These are phyloP conservation scores for Bondarzewia mesenterica DNA, from an alignment of 1,284 basidiomycete genomes.

Conservation along the genomic window DNA sequence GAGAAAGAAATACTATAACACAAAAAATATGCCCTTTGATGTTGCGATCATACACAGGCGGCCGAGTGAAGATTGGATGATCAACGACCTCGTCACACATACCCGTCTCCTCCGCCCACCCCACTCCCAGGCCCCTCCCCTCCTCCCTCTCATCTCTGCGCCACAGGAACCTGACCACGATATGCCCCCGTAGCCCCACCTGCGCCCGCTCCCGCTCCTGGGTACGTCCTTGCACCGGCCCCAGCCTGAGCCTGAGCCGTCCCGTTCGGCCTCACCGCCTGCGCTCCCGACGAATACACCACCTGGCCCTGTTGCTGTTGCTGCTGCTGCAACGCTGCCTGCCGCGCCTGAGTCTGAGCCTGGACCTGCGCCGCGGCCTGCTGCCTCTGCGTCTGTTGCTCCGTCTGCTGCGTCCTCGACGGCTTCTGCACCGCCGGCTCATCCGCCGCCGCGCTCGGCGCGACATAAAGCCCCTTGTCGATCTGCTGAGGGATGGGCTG, in stretches of 20 bases:
- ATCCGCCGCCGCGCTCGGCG: constrained; percentile 45
- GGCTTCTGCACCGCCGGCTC: constrained; percentile 33
- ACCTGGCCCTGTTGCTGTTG: constrained; percentile 11
- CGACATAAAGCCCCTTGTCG: constrained; percentile 90
- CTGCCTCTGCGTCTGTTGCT: constrained; percentile 20
- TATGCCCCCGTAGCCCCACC: constrained; percentile 72
- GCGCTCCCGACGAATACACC: constrained; percentile 23
- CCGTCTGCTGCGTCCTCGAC: constrained; percentile 19
- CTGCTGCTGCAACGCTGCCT: constrained; percentile 6
- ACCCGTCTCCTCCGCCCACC: neutral
- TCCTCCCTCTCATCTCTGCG: constrained; percentile 19
- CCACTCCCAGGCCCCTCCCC: neutral
- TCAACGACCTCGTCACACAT: too few relatives aligned
- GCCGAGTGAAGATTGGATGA: neutral
- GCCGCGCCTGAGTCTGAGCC: constrained; percentile 3
- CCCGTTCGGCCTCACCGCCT: constrained; percentile 21
- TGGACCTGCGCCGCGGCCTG: constrained; percentile 15
- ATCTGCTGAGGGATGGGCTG: constrained; percentile 90
- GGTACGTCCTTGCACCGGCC: neutral
- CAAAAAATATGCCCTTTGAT: neutral
- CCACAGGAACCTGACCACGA: constrained; percentile 20
- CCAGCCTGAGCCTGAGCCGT: constrained; percentile 13
- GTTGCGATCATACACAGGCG: neutral
- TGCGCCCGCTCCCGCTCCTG: constrained; percentile 19
- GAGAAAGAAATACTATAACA: neutral